Conservation (phyloP, 805 yeast genomes). For the Hanseniaspora valbyensis region DNA sequence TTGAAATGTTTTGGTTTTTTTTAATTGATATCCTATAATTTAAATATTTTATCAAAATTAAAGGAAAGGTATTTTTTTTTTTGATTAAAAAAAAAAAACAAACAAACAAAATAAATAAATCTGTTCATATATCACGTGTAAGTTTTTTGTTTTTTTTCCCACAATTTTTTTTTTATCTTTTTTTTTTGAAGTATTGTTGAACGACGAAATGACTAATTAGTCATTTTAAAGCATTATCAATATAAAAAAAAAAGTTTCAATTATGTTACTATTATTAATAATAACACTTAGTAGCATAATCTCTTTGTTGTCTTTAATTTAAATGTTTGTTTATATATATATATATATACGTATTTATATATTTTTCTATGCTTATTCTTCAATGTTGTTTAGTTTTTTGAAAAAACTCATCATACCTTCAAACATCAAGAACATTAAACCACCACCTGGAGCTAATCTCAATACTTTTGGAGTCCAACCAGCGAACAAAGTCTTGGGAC, state of each 20-base stretch:
- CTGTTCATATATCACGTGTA: too few relatives aligned
- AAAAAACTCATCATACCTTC: constrained; percentile 91
- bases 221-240: not conserved
- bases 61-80: too few relatives aligned
- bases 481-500: constrained; percentile 80
- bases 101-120: not conserved
- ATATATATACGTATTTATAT: not conserved
- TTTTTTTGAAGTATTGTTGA: not conserved
- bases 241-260: not conserved
- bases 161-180: not conserved
- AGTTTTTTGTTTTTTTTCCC: too few relatives aligned
- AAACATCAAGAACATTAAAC: constrained; percentile 93
- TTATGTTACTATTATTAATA: too few relatives aligned
- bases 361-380: not conserved
- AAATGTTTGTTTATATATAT: not conserved
- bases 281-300: too few relatives aligned
- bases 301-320: too few relatives aligned
- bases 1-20: too few relatives aligned
- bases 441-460: constrained; percentile 99
- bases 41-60: not conserved
- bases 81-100: too few relatives aligned
- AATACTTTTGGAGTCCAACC: constrained; percentile 95
- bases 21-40: too few relatives aligned
- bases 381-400: constrained; percentile 31
- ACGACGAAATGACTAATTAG: constrained; percentile 6